Evolutionary conservation across 352 stramenopile genomes (phyloP).

Genomic region (Pythium apleroticum): DNA sequence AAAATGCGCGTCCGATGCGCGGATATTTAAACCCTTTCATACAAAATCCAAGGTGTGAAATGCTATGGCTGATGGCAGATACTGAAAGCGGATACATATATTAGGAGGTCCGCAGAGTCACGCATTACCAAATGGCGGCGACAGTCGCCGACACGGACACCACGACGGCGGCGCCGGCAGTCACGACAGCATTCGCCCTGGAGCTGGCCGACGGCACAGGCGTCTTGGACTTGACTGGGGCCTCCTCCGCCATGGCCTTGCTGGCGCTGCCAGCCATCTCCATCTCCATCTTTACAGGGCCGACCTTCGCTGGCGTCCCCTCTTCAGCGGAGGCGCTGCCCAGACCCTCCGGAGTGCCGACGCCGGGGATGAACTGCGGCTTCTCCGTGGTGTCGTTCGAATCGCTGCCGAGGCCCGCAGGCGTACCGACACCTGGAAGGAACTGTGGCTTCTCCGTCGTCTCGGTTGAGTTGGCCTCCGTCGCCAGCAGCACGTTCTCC

Average conservation of each 20-base stretch:
- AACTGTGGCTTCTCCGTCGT: conserved; percentile 10
- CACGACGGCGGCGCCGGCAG: conserved; percentile 4
- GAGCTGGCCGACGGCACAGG: neutral
- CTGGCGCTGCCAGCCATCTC: conserved; percentile 1
- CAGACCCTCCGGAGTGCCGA: neutral
- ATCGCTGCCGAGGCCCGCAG: conserved; percentile 10
- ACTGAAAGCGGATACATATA: neutral
- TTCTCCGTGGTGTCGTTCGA: conserved; percentile 4
- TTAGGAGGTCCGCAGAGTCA: neutral
- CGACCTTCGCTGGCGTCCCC: neutral
- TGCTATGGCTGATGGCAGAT: neutral
- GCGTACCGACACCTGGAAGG: conserved; percentile 26
- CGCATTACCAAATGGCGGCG: conserved; percentile 4
- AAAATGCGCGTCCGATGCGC: conserved; percentile 23
- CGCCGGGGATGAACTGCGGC: conserved; percentile 5
- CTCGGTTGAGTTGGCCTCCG: conserved; percentile 1
- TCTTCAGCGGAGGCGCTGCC: neutral
- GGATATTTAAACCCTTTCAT: conserved; percentile 27
- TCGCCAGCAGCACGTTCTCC: conserved; percentile 6
- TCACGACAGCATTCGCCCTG: neutral
- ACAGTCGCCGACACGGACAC: conserved; percentile 2
- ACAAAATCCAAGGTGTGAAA: conserved; percentile 5
- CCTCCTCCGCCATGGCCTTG: conserved; percentile 5
- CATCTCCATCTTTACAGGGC: conserved; percentile 2
- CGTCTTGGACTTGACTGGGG: conserved; percentile 11